These are phyloP conservation scores for Cyberlindnera veronae DNA, from an alignment of 805 yeast species.

Conservation along the genomic window DNA sequence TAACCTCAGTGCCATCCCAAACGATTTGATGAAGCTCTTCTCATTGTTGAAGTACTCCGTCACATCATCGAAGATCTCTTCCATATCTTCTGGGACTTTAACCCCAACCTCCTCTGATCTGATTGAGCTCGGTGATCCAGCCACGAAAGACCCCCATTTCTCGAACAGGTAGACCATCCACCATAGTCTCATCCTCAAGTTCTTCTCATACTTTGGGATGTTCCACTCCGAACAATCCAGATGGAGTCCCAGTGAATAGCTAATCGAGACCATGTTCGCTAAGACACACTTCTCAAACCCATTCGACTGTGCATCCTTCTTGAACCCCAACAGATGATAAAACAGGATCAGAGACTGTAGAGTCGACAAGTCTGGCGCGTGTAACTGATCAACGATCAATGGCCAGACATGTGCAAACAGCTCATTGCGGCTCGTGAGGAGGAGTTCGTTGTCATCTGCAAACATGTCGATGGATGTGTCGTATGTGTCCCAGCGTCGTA, in stretches of 20 bases:
- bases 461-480: slow-evolving; percentile 13
- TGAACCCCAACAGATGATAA: slow-evolving; percentile 10
- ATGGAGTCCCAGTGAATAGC: slow-evolving; percentile 11
- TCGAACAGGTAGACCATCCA: slow-evolving; percentile 82
- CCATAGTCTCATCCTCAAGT: slow-evolving; percentile 58
- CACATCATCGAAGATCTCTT: slow-evolving; percentile 7
- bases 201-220: slow-evolving; percentile 12
- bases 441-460: slow-evolving; percentile 6
- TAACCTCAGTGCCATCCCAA: slow-evolving; percentile 5
- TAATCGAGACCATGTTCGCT: slow-evolving; percentile 8
- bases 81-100: slow-evolving; percentile 3
- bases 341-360: slow-evolving; percentile 11
- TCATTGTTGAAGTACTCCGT: slow-evolving; percentile 5
- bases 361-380: slow-evolving; percentile 14
- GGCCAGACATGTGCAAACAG: slow-evolving; percentile 9
- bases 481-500: slow-evolving; percentile 12
- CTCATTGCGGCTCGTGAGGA: slow-evolving; percentile 5
- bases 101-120: slow-evolving; percentile 8
- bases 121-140: slow-evolving; percentile 13
- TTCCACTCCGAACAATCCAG: slow-evolving; percentile 12
- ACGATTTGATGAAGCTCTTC: slow-evolving; percentile 3
- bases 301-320: slow-evolving; percentile 14
- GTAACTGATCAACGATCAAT: slow-evolving; percentile 8
- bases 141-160: slow-evolving; percentile 30
- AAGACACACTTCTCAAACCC: slow-evolving; percentile 11